These are phyloP conservation scores for Pythium biforme DNA, from an alignment of 352 stramenopile species.

Conservation along the genomic window DNA sequence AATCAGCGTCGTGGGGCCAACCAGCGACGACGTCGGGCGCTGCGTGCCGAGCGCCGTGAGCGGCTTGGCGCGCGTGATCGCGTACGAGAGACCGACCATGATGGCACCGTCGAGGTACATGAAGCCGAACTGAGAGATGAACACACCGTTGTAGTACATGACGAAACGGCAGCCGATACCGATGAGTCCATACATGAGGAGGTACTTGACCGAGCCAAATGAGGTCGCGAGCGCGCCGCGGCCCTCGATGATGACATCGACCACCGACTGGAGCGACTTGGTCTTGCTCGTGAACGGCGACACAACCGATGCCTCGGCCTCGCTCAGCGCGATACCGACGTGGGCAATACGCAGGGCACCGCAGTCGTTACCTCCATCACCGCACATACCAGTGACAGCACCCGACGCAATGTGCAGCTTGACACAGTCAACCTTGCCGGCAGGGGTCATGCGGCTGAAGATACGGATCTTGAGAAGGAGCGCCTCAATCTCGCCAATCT, in stretches of 20 bases:
- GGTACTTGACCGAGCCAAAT: constrained; percentile 84
- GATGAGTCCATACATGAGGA: constrained; percentile 83
- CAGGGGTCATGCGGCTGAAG: constrained; percentile 78
- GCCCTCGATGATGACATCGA: constrained; percentile 84
- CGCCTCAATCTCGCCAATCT: constrained; percentile 56
- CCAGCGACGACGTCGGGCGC: constrained; percentile 78
- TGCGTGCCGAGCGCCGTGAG: constrained; percentile 55
- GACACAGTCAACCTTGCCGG: constrained; percentile 70
- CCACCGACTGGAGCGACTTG: constrained; percentile 75
- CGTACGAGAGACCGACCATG: constrained; percentile 77
- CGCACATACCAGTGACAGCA: constrained; percentile 79
- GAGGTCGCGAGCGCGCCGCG: constrained; percentile 84
- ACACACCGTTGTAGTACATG: constrained; percentile 86
- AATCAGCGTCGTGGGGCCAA: constrained; percentile 70
- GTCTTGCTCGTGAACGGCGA: constrained; percentile 82
- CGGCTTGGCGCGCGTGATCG: constrained; percentile 66
- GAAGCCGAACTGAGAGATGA: constrained; percentile 87
- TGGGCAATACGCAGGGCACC: constrained; percentile 89
- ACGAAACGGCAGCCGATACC: constrained; percentile 79
- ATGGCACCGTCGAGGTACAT: constrained; percentile 82
- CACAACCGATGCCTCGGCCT: constrained; percentile 85
- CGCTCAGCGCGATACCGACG: constrained; percentile 88
- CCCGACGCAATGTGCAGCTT: constrained; percentile 48
- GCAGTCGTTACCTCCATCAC: constrained; percentile 90
- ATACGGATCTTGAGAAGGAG: constrained; percentile 72